phyloP scores from a whole-genome alignment of 768 basidiomycete genomes.

The Phylloporus arenicola region DNA sequence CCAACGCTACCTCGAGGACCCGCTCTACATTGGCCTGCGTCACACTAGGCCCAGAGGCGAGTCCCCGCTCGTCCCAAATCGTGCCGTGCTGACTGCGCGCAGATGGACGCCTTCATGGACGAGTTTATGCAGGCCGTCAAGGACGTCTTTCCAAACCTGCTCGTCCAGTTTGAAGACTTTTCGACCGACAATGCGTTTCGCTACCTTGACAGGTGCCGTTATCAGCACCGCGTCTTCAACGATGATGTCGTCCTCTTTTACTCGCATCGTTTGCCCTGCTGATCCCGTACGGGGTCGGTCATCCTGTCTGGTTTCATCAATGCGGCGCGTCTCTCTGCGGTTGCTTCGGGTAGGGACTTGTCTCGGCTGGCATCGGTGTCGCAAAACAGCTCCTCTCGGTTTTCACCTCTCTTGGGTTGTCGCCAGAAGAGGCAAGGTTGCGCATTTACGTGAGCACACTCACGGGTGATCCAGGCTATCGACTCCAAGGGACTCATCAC shows the following conservation, averaged over 20 bases:
- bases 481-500: slow-evolving; percentile 77
- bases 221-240: slow-evolving; percentile 59
- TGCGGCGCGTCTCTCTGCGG: slow-evolving; percentile 57
- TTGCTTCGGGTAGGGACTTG: slow-evolving; percentile 36
- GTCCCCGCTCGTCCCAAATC: neutral
- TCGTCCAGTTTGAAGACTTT: slow-evolving; percentile 77
- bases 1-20: slow-evolving; percentile 57
- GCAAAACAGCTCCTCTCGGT: slow-evolving; percentile 46
- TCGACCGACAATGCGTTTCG: slow-evolving; percentile 75
- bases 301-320: slow-evolving; percentile 72
- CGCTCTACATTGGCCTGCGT: slow-evolving; percentile 69
- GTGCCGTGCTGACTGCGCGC: neutral
- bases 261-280: neutral
- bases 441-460: slow-evolving; percentile 54
- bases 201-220: slow-evolving; percentile 59
- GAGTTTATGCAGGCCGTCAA: slow-evolving; percentile 69
- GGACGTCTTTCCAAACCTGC: slow-evolving; percentile 57
- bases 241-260: slow-evolving; percentile 52
- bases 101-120: slow-evolving; percentile 73
- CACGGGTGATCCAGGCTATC: slow-evolving; percentile 45
- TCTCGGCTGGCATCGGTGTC: slow-evolving; percentile 49
- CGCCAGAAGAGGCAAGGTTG: slow-evolving; percentile 58
- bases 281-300: slow-evolving; percentile 59
- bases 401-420: slow-evolving; percentile 50
- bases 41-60: slow-evolving; percentile 46